phyloP scores from a whole-genome alignment of 805 yeast genomes.

The Metschnikowia matae region DNA sequence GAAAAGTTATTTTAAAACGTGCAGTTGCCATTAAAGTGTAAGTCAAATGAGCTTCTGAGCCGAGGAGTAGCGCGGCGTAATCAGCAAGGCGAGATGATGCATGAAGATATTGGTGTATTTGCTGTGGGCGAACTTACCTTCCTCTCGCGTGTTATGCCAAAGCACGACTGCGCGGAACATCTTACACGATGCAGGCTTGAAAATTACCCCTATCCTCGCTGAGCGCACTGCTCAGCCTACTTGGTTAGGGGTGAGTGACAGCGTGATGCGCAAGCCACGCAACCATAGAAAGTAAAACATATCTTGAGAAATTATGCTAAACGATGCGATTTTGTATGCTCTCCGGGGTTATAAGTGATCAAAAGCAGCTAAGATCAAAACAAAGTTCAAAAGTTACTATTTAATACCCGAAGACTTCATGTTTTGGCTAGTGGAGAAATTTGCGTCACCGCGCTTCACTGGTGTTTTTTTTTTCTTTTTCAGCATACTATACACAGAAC shows the following conservation, averaged over 20 bases:
- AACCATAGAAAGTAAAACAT: neutral
- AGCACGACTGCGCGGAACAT: conserved; percentile 4
- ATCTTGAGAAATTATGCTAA: neutral
- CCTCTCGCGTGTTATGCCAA: neutral
- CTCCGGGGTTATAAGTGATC: neutral
- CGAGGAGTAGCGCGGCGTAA: neutral
- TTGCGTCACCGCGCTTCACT: conserved; percentile 3
- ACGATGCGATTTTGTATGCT: neutral
- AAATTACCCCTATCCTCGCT: conserved; percentile 3
- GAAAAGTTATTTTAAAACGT: too few relatives aligned
- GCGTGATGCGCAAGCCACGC: neutral
- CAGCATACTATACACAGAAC: neutral
- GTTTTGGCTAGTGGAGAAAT: conserved; percentile 2
- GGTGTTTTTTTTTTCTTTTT: conserved; percentile 4
- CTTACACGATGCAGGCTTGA: neutral
- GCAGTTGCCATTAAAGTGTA: neutral
- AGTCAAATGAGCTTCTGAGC: neutral
- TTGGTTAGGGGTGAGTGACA: conserved; percentile 3
- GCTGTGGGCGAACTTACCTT: neutral
- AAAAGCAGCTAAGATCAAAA: neutral
- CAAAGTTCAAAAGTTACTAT: neutral
- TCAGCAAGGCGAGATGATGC: neutral
- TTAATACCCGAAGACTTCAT: neutral
- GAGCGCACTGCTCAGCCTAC: conserved; percentile 5
- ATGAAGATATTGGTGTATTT: neutral